Evolutionary conservation across 2,329 filamentous ascomycete species (phyloP).

Genomic region (Aspergillus clavatus): DNA sequence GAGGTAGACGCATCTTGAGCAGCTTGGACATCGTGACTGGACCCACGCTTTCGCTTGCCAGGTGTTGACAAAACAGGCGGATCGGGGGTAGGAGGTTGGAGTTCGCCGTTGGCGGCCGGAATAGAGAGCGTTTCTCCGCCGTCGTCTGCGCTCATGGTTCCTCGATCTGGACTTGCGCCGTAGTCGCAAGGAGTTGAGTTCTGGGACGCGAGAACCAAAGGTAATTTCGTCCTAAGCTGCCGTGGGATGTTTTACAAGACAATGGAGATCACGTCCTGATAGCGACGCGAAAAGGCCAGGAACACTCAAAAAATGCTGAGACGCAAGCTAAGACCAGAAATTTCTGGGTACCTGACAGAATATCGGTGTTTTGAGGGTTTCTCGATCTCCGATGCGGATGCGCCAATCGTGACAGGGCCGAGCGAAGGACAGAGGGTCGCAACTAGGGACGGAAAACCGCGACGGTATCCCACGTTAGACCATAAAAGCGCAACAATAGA

Average conservation of each 20-base stretch:
- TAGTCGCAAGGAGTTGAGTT: slow-evolving; percentile 9
- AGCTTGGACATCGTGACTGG: slow-evolving; percentile 29
- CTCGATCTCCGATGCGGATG: slow-evolving; percentile 23
- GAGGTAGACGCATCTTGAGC: slow-evolving; percentile 21
- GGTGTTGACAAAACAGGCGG: slow-evolving; percentile 29
- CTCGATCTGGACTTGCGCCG: slow-evolving; percentile 20
- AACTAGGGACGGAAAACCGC: slow-evolving; percentile 21
- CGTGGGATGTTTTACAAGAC: background rate
- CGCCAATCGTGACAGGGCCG: slow-evolving; percentile 27
- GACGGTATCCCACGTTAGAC: slow-evolving; percentile 13
- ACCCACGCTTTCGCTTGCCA: slow-evolving; percentile 40
- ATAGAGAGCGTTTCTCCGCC: slow-evolving; percentile 26
- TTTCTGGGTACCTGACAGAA: slow-evolving; percentile 4
- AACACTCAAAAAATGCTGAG: background rate
- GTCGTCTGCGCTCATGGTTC: slow-evolving; percentile 38
- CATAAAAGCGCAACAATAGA: background rate
- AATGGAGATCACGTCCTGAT: background rate
- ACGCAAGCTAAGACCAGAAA: background rate
- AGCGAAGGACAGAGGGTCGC: slow-evolving; percentile 23
- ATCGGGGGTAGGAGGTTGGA: slow-evolving; percentile 26
- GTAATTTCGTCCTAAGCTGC: background rate
- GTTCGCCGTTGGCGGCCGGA: slow-evolving; percentile 33
- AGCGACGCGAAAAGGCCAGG: background rate
- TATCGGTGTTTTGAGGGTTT: slow-evolving; percentile 15
- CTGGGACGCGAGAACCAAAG: slow-evolving; percentile 15